Conservation (phyloP, 148 eudicot species). For the Arctostaphylos glauca region DNA sequence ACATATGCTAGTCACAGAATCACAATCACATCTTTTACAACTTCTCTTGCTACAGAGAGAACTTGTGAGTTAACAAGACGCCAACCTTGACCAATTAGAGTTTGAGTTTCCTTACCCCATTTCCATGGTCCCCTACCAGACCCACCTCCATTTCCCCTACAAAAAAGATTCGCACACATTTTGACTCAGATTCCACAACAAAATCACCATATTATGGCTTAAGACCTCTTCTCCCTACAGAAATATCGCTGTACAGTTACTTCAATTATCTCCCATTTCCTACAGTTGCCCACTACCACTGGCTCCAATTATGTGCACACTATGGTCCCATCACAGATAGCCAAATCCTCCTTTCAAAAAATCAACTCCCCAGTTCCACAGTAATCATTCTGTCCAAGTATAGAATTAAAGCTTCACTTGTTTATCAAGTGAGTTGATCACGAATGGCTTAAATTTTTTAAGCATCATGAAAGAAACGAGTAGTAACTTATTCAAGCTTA, state of each 20-base stretch:
- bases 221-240: neutral
- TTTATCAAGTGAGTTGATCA: too few relatives aligned
- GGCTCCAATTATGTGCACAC: neutral
- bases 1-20: too few relatives aligned
- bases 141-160: neutral
- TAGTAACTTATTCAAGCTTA: too few relatives aligned
- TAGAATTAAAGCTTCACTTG: too few relatives aligned
- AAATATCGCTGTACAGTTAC: neutral
- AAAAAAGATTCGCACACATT: neutral
- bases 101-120: too few relatives aligned
- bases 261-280: slow-evolving; percentile 4
- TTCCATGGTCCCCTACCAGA: neutral
- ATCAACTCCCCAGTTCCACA: neutral
- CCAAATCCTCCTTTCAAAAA: neutral
- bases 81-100: too few relatives aligned
- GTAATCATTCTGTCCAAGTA: too few relatives aligned
- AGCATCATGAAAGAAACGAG: too few relatives aligned
- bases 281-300: slow-evolving; percentile 17
- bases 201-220: slow-evolving; percentile 4
- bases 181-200: neutral
- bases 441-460: too few relatives aligned
- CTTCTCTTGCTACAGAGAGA: too few relatives aligned
- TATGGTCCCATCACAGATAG: slow-evolving; percentile 18
- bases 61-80: too few relatives aligned
- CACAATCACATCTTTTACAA: too few relatives aligned